These are phyloP conservation scores for Parastagonospora nodorum DNA, from an alignment of 2,329 filamentous ascomycete species.

Conservation along the genomic window DNA sequence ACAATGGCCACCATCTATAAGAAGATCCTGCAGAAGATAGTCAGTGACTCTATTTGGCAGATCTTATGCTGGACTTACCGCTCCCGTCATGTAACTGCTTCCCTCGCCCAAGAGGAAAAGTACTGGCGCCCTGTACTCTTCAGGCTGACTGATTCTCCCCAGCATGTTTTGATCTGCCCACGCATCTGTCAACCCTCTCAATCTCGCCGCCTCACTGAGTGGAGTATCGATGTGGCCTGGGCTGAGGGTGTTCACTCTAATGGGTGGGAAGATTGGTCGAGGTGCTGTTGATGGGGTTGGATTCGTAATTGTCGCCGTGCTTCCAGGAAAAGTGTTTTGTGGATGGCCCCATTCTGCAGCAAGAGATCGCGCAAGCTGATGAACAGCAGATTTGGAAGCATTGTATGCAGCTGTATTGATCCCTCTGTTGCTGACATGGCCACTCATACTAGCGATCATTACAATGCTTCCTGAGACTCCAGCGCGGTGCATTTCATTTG, in stretches of 20 bases:
- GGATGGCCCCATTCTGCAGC: constrained; percentile 55
- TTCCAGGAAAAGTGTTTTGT: constrained; percentile 48
- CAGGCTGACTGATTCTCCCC: constrained; percentile 35
- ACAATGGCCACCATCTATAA: not conserved
- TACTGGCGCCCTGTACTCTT: constrained; percentile 21
- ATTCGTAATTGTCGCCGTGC: constrained; percentile 23
- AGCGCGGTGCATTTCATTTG: constrained; percentile 36
- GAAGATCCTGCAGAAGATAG: not conserved
- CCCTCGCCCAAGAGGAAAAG: constrained; percentile 33
- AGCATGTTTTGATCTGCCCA: constrained; percentile 42
- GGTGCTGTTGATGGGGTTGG: constrained; percentile 15
- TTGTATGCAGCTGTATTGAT: constrained; percentile 57
- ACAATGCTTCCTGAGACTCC: constrained; percentile 44
- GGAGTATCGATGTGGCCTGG: constrained; percentile 60
- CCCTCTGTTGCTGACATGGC: constrained; percentile 41
- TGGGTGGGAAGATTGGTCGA: constrained; percentile 41
- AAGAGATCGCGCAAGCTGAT: constrained; percentile 57
- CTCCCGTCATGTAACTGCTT: constrained; percentile 68
- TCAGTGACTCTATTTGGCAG: not conserved
- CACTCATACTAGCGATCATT: constrained; percentile 47
- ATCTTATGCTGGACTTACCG: constrained; percentile 15
- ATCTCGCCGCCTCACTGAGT: constrained; percentile 34
- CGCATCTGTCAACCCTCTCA: constrained; percentile 11
- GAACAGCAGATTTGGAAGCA: constrained; percentile 59
- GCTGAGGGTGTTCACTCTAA: constrained; percentile 59